A percentile compares a stretch with the other conserved stretches of the same genome.
Conservation (phyloP, 345 rosid species). For the Cardamine resedifolia region DNA sequence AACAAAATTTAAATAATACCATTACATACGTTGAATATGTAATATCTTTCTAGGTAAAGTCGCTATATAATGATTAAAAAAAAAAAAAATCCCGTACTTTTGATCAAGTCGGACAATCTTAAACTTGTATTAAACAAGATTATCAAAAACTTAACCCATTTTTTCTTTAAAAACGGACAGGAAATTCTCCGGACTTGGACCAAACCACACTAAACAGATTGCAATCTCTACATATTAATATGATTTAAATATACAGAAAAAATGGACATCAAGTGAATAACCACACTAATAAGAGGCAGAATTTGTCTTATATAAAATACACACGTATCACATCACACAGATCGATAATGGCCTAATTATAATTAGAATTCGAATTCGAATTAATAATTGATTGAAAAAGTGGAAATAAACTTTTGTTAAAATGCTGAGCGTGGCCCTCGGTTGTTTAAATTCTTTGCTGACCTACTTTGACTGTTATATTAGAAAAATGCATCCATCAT, state of each 20-base stretch:
- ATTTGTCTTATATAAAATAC: conserved; percentile 23
- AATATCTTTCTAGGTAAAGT: too few species aligned
- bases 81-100: background rate
- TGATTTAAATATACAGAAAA: background rate
- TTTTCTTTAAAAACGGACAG: background rate
- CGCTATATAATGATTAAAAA: background rate
- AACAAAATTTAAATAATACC: too few species aligned
- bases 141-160: background rate
- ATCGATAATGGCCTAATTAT: conserved; percentile 19
- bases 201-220: background rate
- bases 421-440: conserved; percentile 36
- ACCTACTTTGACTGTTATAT: conserved; percentile 40
- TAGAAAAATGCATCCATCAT: conserved; percentile 26
- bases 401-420: conserved; percentile 20
- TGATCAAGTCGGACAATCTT: background rate
- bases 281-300: conserved; percentile 9
- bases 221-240: background rate
- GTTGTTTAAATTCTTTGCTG: conserved; percentile 34
- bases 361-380: background rate
- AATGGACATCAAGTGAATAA: background rate
- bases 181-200: background rate
- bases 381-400: conserved; percentile 8
- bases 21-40: background rate
- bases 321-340: conserved; percentile 28
- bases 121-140: background rate